phyloP scores from a whole-genome alignment of 352 stramenopile genomes.

The Phytopythium cucurbitacearum region DNA sequence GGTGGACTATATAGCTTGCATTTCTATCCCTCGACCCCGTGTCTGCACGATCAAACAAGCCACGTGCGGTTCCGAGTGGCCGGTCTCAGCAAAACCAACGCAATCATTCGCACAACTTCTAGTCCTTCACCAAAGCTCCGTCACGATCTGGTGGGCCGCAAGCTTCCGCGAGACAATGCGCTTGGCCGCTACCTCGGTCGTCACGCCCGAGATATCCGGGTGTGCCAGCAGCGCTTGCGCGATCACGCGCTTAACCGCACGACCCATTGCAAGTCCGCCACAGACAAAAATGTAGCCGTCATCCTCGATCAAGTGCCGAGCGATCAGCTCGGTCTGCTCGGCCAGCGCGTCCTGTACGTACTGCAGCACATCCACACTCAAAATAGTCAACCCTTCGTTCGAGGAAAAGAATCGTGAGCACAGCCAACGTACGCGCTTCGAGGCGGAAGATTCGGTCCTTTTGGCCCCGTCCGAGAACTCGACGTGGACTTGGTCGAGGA shows the following conservation, averaged over 20 bases:
- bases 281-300: constrained; percentile 73
- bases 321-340: constrained; percentile 53
- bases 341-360: constrained; percentile 71
- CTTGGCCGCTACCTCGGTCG: constrained; percentile 35
- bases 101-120: too few species aligned
- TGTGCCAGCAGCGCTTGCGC: constrained; percentile 41
- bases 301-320: constrained; percentile 44
- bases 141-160: constrained; percentile 40
- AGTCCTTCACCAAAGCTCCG: constrained; percentile 61
- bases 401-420: constrained; percentile 1
- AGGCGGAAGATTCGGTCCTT: constrained; percentile 5
- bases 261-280: constrained; percentile 74
- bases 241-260: constrained; percentile 66
- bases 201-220: constrained; percentile 18
- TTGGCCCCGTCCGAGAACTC: constrained; percentile 41
- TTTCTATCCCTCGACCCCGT: too few species aligned
- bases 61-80: too few species aligned
- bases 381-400: not conserved
- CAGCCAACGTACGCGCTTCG: constrained; percentile 40
- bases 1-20: too few species aligned
- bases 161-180: constrained; percentile 42
- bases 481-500: constrained; percentile 53
- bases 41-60: too few species aligned
- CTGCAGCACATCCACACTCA: constrained; percentile 17
- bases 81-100: too few species aligned